phyloP scores from a whole-genome alignment of 1,284 basidiomycete species.

The Sporisorium graminicola region DNA sequence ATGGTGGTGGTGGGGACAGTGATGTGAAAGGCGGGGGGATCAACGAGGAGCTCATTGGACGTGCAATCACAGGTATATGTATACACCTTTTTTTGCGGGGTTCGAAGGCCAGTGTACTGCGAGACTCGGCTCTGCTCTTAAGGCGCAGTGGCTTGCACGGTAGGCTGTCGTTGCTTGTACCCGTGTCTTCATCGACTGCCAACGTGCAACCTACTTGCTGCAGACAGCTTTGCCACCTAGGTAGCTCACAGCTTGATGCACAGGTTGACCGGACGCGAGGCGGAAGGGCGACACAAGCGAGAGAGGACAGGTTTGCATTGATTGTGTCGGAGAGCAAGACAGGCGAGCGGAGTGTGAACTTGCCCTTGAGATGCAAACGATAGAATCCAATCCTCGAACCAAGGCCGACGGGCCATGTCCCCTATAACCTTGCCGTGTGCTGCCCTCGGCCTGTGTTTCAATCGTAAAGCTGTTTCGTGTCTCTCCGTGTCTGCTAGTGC shows the following conservation, averaged over 20 bases:
- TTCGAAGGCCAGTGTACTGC: background rate
- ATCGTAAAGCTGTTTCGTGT: background rate
- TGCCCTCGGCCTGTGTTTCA: background rate
- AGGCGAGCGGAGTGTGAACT: background rate
- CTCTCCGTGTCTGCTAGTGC: background rate
- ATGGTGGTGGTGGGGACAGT: background rate
- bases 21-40: background rate
- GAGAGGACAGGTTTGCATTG: slow-evolving; percentile 1
- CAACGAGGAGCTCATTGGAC: background rate
- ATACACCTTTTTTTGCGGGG: slow-evolving; percentile 1
- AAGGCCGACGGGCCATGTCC: background rate
- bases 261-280: slow-evolving; percentile 3
- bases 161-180: too few relatives aligned
- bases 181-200: too few relatives aligned
- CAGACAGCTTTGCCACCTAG: slow-evolving; percentile 1
- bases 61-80: slow-evolving; percentile 1
- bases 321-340: background rate
- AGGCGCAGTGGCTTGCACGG: background rate
- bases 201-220: too few relatives aligned
- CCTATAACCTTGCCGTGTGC: background rate
- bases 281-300: slow-evolving; percentile 1
- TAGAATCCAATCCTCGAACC: background rate
- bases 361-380: background rate
- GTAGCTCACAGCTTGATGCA: background rate
- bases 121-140: background rate